Percentiles rank a stretch among this genome's conserved stretches.
phyloP scores from a whole-genome alignment of 208 protist species.

The Crithidia expoeki region DNA sequence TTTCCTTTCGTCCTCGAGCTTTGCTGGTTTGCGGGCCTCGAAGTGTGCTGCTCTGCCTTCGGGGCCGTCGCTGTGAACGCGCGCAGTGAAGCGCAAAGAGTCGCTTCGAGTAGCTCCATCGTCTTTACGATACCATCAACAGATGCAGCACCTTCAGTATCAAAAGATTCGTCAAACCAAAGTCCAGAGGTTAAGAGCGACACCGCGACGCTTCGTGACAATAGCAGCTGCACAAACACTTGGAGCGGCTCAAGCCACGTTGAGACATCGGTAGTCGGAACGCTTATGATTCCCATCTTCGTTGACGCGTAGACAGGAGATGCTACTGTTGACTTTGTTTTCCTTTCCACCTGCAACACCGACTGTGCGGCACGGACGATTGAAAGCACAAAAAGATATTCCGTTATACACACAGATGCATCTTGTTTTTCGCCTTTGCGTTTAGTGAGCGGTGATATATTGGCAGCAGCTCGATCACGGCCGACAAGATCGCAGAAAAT shows the following conservation, averaged over 20 bases:
- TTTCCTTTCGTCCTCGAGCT: slow-evolving; percentile 14
- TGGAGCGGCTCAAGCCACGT: slow-evolving; percentile 3
- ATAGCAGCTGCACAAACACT: slow-evolving; percentile 16
- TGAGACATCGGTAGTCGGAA: neutral
- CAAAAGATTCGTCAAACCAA: neutral
- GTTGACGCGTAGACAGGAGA: neutral
- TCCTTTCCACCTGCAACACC: neutral
- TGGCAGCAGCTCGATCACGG: neutral
- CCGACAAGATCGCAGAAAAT: slow-evolving; percentile 9
- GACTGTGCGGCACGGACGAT: neutral
- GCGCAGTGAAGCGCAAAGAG: neutral
- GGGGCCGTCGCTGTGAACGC: neutral
- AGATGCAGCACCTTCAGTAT: neutral
- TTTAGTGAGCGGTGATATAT: too few species aligned
- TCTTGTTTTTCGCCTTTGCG: neutral
- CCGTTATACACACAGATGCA: neutral
- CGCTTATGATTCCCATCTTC: slow-evolving; percentile 5
- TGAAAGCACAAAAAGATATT: neutral
- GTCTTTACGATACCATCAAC: neutral
- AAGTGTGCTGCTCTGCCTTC: neutral
- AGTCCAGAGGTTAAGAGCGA: neutral
- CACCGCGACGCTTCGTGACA: slow-evolving; percentile 8
- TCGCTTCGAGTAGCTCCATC: neutral
- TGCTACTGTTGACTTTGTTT: neutral
- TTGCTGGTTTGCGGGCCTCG: neutral